Base-by-base conservation (phyloP, 352 stramenopile species). In the Globisporangium nunn region DNA sequence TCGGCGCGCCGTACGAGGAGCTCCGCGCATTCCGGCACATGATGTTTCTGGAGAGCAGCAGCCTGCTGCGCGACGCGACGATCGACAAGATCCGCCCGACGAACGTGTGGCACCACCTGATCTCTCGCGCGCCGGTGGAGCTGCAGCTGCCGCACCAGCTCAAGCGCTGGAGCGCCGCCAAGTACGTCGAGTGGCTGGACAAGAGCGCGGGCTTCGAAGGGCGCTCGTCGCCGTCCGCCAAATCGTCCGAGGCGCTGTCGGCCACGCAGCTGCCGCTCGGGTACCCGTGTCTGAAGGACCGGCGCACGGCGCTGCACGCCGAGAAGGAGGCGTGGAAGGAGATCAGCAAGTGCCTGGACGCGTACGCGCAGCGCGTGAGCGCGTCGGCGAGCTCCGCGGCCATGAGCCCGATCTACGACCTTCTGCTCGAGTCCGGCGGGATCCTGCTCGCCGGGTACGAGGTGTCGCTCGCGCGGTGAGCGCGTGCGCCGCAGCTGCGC, bases 41-140 rank as follows among this genome's bases (percentile, higher is more conserved):
- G 70, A 83, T 93, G 30, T 93, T 95, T 48, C 60, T 95, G 1
- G 77, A 90, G 5, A 89, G 63, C 33, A 68, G 40, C 52, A 73
- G 66, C 15, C 73, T 93, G 52, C 58, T 88, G 14, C 74, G 83
- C 1, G 85, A 95, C 58, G 66, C 59, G 14, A 87, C 71, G 37
- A 70, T 95, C 35, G 85, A 95, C 62, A 91, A 89, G 61, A 74
- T 95, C 48, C 81, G 83, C 0, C 85, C 85, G 3, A 89, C 81
- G 54, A 95, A 92, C 17, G 80, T 95, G 50, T 95, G 85, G 82
- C 85, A 95, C 50, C 81, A 95, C 48, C 56, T 95, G 53, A 87
- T 88, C 31, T 70, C 78, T 41, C 78, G 83, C 3, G 82, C 70
- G 28, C 82, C 83, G 4, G 56, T 72, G 17, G 83, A 88, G 67